Evolutionary conservation across 2,329 filamentous ascomycete species (phyloP), one percentile per base, ranked within the genome.

Genomic region (Diaporthe humulicola): DNA sequence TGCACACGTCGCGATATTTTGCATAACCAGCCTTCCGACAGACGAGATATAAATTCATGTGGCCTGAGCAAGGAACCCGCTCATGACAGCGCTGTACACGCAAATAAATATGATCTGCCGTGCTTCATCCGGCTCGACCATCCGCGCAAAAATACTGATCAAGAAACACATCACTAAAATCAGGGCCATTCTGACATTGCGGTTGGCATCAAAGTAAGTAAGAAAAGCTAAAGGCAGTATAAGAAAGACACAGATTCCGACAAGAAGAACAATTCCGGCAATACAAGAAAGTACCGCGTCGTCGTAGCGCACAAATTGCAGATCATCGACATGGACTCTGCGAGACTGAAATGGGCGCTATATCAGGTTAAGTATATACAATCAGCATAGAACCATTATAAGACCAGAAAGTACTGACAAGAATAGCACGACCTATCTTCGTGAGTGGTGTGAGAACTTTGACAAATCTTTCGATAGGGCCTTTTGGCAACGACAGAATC

Each of bases 101-200:
- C 56, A 70, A 9, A 74, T 50, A 8, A 74, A 40, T 25, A 64
- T n/a, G 25, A 74, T 58, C 57, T 74, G 56, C 28, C 56, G 66
- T 4, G n/a, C 42, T 45, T 74, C 56, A 38, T 71, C 48, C 25
- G 54, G 30, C 9, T 74, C 73, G 28, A 74, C 2, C 12, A 50
- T 36, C 28, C 66, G 57, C n/a, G 66, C 66, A 6, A 74, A 50
- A 19, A 70, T 2, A 45, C 66, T 74, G 36, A 54, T 42, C 12
- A 74, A 30, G 25, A 71, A 33, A 25, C 73, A 74, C 61, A 48
- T 71, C 12, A n/a, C 73, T 17, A 61, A n/a, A 1, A 74, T 36
- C 33, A 71, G 4, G 14, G 12, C 48, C 36, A 40, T 71, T 58
- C 56, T 56, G 9, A 38, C 22, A 5, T 1, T 15, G 10, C 25